These are phyloP conservation scores for Leptographium wingfieldii DNA, from an alignment of 2,329 filamentous ascomycete species.

Conservation along the genomic window DNA sequence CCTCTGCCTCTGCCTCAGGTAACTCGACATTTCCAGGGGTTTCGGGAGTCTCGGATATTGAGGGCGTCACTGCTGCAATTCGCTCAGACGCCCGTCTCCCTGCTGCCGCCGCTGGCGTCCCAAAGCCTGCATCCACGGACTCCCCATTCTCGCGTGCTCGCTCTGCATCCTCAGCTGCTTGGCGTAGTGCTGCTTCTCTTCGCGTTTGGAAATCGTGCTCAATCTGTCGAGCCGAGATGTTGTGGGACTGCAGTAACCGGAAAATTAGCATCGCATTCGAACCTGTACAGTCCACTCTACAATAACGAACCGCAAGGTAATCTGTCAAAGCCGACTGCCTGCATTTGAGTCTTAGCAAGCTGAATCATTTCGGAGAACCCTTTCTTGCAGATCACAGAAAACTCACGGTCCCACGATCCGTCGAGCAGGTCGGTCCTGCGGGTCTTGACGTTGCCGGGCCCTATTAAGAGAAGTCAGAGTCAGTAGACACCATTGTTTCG, in stretches of 20 bases:
- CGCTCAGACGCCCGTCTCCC: neutral
- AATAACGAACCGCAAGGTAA: constrained; percentile 29
- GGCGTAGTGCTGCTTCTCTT: constrained; percentile 25
- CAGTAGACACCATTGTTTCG: neutral
- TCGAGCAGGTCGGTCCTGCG: constrained; percentile 1
- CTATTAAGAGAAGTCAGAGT: neutral
- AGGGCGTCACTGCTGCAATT: neutral
- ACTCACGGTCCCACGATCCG: constrained; percentile 21
- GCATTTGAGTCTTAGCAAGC: neutral
- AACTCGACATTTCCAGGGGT: neutral
- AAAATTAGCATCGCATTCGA: constrained; percentile 17
- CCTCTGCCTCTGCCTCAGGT: neutral
- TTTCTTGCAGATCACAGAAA: neutral
- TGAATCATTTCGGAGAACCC: too few relatives aligned
- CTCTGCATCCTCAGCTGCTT: constrained; percentile 18
- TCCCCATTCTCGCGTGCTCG: constrained; percentile 12
- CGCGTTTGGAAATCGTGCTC: constrained; percentile 35
- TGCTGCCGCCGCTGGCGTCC: constrained; percentile 6
- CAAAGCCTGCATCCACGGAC: neutral
- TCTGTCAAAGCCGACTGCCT: constrained; percentile 41
- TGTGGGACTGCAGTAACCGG: constrained; percentile 41
- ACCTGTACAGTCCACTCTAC: neutral
- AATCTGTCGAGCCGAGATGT: constrained; percentile 52
- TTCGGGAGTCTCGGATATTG: neutral
- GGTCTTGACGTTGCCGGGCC: constrained; percentile 3